These are phyloP conservation scores for Nakazawaea wickerhamii DNA, from an alignment of 805 yeast species.

Conservation along the genomic window DNA sequence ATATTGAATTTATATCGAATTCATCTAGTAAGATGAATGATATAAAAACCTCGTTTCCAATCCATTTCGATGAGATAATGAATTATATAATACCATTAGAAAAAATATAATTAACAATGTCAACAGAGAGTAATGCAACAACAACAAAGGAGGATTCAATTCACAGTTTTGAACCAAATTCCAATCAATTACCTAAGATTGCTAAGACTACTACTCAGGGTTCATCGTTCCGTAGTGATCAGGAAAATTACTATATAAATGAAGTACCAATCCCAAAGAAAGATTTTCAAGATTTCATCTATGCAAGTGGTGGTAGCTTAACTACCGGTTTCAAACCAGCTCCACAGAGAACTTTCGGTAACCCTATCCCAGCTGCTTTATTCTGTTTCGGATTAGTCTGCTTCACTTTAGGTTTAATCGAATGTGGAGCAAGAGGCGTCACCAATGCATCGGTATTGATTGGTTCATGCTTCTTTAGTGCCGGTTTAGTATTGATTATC, in stretches of 20 bases:
- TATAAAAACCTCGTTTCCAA: no score
- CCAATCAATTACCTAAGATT: background rate
- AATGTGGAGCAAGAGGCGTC: constrained; percentile 42
- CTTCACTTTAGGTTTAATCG: constrained; percentile 40
- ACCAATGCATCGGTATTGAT: constrained; percentile 36
- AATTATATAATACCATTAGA: background rate
- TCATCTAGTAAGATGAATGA: no score
- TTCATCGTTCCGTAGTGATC: constrained; percentile 31
- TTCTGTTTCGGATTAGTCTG: constrained; percentile 43
- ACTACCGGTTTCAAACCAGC: constrained; percentile 33
- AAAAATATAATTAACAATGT: background rate
- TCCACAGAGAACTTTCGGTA: constrained; percentile 27
- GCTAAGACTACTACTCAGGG: background rate
- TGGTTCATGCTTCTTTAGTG: constrained; percentile 42
- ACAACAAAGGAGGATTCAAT: background rate
- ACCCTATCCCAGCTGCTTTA: constrained; percentile 52
- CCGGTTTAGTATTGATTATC: constrained; percentile 44
- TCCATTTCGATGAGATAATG: no score
- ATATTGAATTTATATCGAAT: no score
- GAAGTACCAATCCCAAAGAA: constrained; percentile 38
- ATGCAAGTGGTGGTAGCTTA: constrained; percentile 58
- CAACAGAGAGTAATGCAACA: background rate
- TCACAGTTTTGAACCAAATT: constrained; percentile 5
- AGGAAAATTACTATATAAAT: constrained; percentile 36
- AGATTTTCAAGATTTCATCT: constrained; percentile 39